A percentile compares a stretch with the other conserved stretches of the same genome.
phyloP scores from a whole-genome alignment of 805 yeast genomes.

The Candida andamanensis region DNA sequence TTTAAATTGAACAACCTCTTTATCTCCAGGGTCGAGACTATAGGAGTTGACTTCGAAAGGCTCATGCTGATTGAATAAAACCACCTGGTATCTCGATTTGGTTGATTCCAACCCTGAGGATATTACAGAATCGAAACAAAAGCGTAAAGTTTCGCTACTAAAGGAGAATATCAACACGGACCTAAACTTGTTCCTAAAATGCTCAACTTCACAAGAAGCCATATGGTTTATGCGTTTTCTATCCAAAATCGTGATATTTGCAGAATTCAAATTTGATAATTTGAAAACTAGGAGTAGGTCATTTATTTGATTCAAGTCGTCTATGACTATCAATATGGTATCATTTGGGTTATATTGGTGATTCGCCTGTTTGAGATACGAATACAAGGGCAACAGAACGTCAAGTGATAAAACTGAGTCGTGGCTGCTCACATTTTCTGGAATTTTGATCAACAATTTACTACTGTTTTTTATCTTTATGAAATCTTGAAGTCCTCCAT shows the following conservation, averaged over 20 bases:
- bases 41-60: constrained; percentile 2
- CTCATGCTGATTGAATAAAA: constrained; percentile 12
- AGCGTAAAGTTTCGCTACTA: constrained; percentile 11
- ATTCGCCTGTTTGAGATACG: constrained; percentile 15
- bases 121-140: constrained; percentile 16
- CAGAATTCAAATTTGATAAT: constrained; percentile 17
- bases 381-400: constrained; percentile 30
- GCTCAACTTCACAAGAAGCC: constrained; percentile 7
- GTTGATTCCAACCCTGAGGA: constrained; percentile 26
- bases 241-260: constrained; percentile 14
- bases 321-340: constrained; percentile 24
- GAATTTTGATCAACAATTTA: constrained; percentile 20
- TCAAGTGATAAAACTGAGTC: constrained; percentile 33
- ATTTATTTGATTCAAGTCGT: constrained; percentile 29
- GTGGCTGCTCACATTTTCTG: constrained; percentile 28
- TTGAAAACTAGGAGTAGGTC: constrained; percentile 32
- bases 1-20: constrained; percentile 9
- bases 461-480: constrained; percentile 20
- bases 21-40: constrained; percentile 8
- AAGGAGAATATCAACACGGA: constrained; percentile 20
- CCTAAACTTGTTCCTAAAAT: constrained; percentile 13
- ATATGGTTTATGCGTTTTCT: constrained; percentile 5
- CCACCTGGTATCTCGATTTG: constrained; percentile 19
- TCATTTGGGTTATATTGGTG: constrained; percentile 1
- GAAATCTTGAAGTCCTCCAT: constrained; percentile 39